Base-by-base conservation (phyloP, 2,329 filamentous ascomycete species). In the Penicillium hordei region DNA sequence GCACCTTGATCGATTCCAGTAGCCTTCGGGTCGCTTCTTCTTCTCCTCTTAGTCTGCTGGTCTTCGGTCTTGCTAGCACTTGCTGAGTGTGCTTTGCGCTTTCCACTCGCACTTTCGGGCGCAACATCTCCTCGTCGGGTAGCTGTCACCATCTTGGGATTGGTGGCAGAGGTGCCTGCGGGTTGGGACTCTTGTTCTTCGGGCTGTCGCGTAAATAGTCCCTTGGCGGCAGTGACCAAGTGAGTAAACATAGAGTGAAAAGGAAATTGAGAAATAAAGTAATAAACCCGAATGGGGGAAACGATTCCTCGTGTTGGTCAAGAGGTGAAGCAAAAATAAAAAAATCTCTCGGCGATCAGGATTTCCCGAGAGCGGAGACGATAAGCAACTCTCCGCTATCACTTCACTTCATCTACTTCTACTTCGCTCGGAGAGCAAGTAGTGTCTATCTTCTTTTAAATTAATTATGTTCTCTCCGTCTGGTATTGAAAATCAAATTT, bases 201-300 rank as follows among this genome's bases (percentile, higher is more conserved):
- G 57, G 69, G 60, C 27, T 68, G 66, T 66, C 67, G 71, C 61
- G 67, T 62, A 58, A 77, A 76, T 61, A 78, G 60, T 64, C 75
- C 74, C 65, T 75, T 76, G 59, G 76, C 76, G 60, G 73, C 73
- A 49, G 73, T 77, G 52, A 77, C 70, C 53, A 78, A 43, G 36
- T 77, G 70, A 48, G 75, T 72, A 58, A 78, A 76, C 76, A 78
- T 77, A 73, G 65, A 71, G 65, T 52, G 48, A 50, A 31, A 43
- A 48, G 56, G 36, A 55, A 48, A 57, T 50, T 39, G 38, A 42
- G 25, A 27, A 48, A 42, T 36, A 34, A 34, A 57, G 43, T 34
- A 50, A 19, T 33, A 13, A 52, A 50, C 45, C 58, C 50, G 29
- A 52, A 52, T 45, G 48, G 39, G 52, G 40, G 31, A 27, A 45